These are phyloP conservation scores for Podila horticola DNA, from an alignment of 192 early-diverging fungal species.

Conservation along the genomic window DNA sequence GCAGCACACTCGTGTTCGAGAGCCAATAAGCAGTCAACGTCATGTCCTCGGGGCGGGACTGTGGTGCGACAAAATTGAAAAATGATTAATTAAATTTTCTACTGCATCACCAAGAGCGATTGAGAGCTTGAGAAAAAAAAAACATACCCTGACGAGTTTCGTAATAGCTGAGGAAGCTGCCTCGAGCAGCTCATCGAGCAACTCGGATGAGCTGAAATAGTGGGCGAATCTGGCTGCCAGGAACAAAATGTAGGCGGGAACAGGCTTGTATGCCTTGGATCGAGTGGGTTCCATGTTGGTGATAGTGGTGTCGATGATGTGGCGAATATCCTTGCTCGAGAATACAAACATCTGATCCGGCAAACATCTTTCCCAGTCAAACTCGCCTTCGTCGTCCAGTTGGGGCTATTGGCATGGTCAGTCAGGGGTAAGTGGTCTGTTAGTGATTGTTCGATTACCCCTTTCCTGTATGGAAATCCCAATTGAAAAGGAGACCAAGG, in stretches of 20 bases:
- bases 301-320: constrained; percentile 80
- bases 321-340: constrained; percentile 73
- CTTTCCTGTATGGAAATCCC: background rate
- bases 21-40: constrained; percentile 85
- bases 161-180: constrained; percentile 67
- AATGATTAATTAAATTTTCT: background rate
- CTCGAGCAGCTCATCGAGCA: constrained; percentile 76
- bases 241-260: constrained; percentile 90
- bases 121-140: background rate
- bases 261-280: constrained; percentile 68
- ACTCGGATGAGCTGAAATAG: constrained; percentile 77
- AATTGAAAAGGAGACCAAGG: background rate
- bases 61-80: background rate
- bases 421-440: background rate
- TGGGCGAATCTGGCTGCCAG: constrained; percentile 90
- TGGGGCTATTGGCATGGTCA: constrained; percentile 25
- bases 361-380: constrained; percentile 84
- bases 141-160: constrained; percentile 61
- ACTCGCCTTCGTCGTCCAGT: constrained; percentile 61
- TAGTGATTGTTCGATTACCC: background rate
- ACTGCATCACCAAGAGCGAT: background rate
- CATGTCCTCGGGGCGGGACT: constrained; percentile 64
- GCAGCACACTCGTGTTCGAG: constrained; percentile 82
- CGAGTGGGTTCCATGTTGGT: constrained; percentile 71
- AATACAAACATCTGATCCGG: constrained; percentile 98